phyloP scores from a whole-genome alignment of 78 protist species.

The Cavenderia fasciculata region DNA sequence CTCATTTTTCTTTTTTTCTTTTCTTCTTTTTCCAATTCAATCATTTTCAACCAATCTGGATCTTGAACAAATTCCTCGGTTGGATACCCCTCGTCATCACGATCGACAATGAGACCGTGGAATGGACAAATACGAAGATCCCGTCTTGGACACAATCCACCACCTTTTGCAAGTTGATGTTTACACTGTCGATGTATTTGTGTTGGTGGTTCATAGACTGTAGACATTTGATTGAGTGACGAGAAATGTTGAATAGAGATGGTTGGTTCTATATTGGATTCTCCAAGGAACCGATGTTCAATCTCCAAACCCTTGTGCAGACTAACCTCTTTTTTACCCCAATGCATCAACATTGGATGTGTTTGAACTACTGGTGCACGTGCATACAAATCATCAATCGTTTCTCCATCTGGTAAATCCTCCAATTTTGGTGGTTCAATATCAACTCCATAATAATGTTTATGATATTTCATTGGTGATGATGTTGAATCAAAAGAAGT shows the following conservation, averaged over 20 bases:
- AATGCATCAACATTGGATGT: constrained; percentile 37
- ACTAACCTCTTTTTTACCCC: constrained; percentile 56
- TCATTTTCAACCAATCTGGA: not conserved
- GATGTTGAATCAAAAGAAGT: not conserved
- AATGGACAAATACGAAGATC: constrained; percentile 45
- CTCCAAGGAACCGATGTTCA: constrained; percentile 70
- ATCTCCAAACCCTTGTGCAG: constrained; percentile 29
- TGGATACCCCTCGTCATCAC: constrained; percentile 62
- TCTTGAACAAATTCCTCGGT: not conserved
- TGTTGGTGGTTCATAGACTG: constrained; percentile 3
- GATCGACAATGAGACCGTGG: constrained; percentile 48
- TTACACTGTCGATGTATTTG: not conserved
- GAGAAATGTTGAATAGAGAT: constrained; percentile 11
- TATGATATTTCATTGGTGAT: constrained; percentile 7
- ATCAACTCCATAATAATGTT: constrained; percentile 35
- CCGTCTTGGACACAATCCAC: constrained; percentile 51
- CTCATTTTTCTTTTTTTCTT: not conserved
- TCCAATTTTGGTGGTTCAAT: not conserved
- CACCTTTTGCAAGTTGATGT: constrained; percentile 36
- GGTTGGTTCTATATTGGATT: not conserved
- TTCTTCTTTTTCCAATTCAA: not conserved
- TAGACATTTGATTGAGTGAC: constrained; percentile 33
- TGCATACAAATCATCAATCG: constrained; percentile 25
- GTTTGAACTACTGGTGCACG: constrained; percentile 54
- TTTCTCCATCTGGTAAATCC: constrained; percentile 60